Conservation (phyloP, 2,329 filamentous ascomycete genomes). For the Penicillium sclerotiorum region DNA sequence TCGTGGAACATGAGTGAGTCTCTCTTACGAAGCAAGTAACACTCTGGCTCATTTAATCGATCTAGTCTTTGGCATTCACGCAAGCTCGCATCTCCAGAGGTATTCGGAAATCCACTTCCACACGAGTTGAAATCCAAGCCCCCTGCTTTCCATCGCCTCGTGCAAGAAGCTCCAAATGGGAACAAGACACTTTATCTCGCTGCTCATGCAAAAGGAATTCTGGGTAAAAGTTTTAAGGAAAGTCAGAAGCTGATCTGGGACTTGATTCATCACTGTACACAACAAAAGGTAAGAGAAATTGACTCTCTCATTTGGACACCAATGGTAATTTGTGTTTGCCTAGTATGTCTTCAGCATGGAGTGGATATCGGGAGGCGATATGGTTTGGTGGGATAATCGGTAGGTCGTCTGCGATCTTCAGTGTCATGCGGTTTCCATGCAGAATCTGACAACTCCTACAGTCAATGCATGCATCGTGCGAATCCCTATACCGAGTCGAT, state of each 20-base stretch:
- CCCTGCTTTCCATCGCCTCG: slow-evolving; percentile 27
- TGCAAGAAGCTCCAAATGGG: slow-evolving; percentile 27
- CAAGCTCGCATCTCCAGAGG: slow-evolving; percentile 20
- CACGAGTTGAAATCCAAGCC: slow-evolving; percentile 28
- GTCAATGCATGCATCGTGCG: slow-evolving; percentile 33
- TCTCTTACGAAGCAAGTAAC: no score
- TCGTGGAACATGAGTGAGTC: slow-evolving; percentile 22
- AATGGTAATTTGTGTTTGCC: neutral
- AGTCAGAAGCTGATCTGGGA: slow-evolving; percentile 32
- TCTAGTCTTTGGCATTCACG: slow-evolving; percentile 26
- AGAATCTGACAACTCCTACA: neutral
- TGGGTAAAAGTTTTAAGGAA: slow-evolving; percentile 22
- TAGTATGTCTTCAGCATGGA: slow-evolving; percentile 32
- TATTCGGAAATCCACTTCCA: slow-evolving; percentile 20
- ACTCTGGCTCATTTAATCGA: neutral
- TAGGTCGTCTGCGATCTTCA: no score
- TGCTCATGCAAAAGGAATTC: slow-evolving; percentile 28
- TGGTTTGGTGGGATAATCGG: slow-evolving; percentile 36
- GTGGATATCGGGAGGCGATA: slow-evolving; percentile 27
- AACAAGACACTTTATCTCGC: slow-evolving; percentile 29
- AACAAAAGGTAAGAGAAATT: slow-evolving; percentile 15
- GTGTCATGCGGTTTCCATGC: no score
- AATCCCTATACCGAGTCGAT: slow-evolving; percentile 29
- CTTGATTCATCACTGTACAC: slow-evolving; percentile 28
- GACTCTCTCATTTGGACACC: neutral